Evolutionary conservation across 2,329 filamentous ascomycete genomes (phyloP).

Genomic region (Hymenoscyphus albidus): DNA sequence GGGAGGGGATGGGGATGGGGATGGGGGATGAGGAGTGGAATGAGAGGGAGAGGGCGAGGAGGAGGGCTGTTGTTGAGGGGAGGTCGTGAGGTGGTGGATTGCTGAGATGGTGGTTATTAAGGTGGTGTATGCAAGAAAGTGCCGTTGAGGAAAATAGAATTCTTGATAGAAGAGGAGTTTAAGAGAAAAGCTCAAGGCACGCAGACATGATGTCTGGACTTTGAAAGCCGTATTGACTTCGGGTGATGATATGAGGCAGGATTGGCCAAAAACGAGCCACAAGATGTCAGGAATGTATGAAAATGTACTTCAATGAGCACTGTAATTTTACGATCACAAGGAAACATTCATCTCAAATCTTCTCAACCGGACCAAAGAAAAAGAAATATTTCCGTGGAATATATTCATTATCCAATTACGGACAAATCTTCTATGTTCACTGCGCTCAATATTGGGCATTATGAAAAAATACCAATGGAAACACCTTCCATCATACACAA

Average conservation of each 20-base stretch:
- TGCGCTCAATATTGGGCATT: not conserved
- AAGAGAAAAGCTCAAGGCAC: too few relatives aligned
- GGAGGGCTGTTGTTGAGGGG: conserved; percentile 12
- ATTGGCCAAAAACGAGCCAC: too few relatives aligned
- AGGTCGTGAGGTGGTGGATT: not conserved
- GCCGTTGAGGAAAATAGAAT: too few relatives aligned
- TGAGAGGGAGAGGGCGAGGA: conserved; percentile 28
- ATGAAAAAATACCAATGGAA: not conserved
- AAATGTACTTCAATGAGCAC: too few relatives aligned
- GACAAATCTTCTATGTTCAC: not conserved
- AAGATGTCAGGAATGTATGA: too few relatives aligned
- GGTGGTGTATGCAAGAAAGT: too few relatives aligned
- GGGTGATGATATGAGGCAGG: too few relatives aligned
- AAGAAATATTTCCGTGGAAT: not conserved
- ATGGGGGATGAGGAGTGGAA: conserved; percentile 38
- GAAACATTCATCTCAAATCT: too few relatives aligned
- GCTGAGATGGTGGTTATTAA: not conserved
- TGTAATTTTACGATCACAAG: too few relatives aligned
- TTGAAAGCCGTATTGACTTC: too few relatives aligned
- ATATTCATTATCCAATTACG: conserved; percentile 1
- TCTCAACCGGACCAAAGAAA: not conserved
- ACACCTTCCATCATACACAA: not conserved
- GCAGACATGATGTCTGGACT: too few relatives aligned
- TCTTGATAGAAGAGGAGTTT: too few relatives aligned
- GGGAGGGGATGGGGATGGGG: conserved; percentile 36